Base-by-base conservation (phyloP, 768 basidiomycete species). In the Boletus subcaerulescens region DNA sequence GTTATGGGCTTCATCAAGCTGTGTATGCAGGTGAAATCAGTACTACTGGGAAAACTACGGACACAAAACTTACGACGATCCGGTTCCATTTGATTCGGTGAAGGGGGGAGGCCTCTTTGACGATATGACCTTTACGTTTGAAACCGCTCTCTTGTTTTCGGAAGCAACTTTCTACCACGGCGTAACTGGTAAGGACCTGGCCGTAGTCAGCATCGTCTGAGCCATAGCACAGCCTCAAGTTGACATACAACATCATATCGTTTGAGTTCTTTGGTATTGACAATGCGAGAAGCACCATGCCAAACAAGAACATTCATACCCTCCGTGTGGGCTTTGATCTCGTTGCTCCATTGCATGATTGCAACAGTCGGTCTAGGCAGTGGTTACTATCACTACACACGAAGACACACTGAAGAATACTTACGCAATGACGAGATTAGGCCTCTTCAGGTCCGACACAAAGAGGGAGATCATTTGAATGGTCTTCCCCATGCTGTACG, bases 1-100 rank as follows among this genome's bases (percentile, higher is more conserved):
- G 68, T 95, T 98, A 72, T 98, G 96, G 6, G 95, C 96, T 75
- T 97, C 94, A 61, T 98, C 94, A 42, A 97, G 81, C 89, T 91
- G 56, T 15, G 45, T 20, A 43, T 15, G 22, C 20, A 48, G 45
- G 22, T 15, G 40, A 46, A 43, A 58, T 47, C 10, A 45, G 29
- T 5, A 12, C 15, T 6, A 20, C 3, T 20, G 18, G 12, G 10
- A n/a, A 3, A 43, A 33, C 0, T 3, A 43, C 26, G 9, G 4
- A 54, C 20, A 18, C 1, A 26, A 45, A 29, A 78, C 86, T 29
- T 60, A 87, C 87, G 26, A 93, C 75, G 45, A 92, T 78, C 55
- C 93, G 76, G 55, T 86, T 83, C 96, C 97, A 99, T 46, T 87
- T 73, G 60, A 97, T 80, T 52, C 78, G 74, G 68, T 99, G 97